phyloP scores from a whole-genome alignment of 306 rosid species.

The Cucurbita maxima region DNA sequence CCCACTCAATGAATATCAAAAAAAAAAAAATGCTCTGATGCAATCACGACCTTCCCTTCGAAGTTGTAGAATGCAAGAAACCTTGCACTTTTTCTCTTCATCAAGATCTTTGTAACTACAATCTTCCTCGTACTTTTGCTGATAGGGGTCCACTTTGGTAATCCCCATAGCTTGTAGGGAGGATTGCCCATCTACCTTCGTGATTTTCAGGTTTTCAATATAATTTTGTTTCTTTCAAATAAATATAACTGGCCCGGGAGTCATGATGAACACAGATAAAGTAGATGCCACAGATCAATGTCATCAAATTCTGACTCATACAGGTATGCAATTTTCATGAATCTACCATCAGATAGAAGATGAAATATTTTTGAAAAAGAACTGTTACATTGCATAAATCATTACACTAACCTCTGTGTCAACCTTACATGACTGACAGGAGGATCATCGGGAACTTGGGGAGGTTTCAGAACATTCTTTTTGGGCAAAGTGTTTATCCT shows the following conservation, averaged over 20 bases:
- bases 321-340: neutral
- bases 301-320: neutral
- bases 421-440: conserved; percentile 66
- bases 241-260: neutral
- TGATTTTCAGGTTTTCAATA: neutral
- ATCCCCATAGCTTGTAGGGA: neutral
- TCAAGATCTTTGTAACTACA: neutral
- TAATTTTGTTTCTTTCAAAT: neutral
- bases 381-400: neutral
- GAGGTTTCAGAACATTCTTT: conserved; percentile 33
- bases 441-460: conserved; percentile 41
- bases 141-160: neutral
- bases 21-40: neutral
- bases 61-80: neutral
- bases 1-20: too few relatives aligned
- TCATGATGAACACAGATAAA: neutral
- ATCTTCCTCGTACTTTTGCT: neutral
- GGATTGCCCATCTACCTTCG: neutral
- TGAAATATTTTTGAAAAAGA: neutral
- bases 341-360: neutral
- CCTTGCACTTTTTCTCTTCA: neutral
- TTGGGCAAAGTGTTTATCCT: conserved; percentile 89
- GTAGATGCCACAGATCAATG: neutral
- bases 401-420: conserved; percentile 48
- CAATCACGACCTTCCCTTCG: neutral